Percentiles rank a stretch among this genome's conserved stretches.
Evolutionary conservation across 108 stramenopile genomes (phyloP).

Genomic region (Cylindrotheca closterium): DNA sequence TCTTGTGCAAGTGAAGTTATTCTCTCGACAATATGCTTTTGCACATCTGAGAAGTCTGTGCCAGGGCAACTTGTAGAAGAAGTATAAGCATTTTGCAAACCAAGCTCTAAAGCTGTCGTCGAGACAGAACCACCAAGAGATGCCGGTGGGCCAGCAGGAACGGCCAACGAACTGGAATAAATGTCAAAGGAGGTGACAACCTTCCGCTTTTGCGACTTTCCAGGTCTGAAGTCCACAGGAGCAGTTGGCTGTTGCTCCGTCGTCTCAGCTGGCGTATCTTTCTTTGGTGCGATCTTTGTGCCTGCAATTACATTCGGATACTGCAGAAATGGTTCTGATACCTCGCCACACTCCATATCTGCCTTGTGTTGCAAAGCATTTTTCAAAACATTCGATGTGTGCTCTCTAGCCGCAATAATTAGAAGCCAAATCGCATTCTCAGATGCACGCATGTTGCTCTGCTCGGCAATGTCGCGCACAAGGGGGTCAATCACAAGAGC

Average conservation of each 20-base stretch:
- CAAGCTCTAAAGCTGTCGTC: constrained; percentile 19
- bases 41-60: constrained; percentile 18
- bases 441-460: constrained; percentile 48
- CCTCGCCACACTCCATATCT: constrained; percentile 11
- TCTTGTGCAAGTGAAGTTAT: constrained; percentile 7
- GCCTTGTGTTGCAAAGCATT: constrained; percentile 36
- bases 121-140: constrained; percentile 29
- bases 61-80: constrained; percentile 11
- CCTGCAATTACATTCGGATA: constrained; percentile 19
- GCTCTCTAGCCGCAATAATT: constrained; percentile 61
- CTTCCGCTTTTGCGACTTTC: constrained; percentile 8
- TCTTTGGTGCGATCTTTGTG: neutral
- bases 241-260: neutral
- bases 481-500: constrained; percentile 61
- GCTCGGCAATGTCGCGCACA: constrained; percentile 39
- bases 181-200: constrained; percentile 24
- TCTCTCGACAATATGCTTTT: constrained; percentile 12
- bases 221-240: neutral
- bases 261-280: neutral
- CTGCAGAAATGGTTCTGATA: neutral
- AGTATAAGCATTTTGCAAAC: constrained; percentile 9
- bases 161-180: constrained; percentile 3
- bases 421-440: constrained; percentile 75
- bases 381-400: constrained; percentile 42
- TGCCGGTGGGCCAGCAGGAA: constrained; percentile 13